Evolutionary conservation across 2,329 filamentous ascomycete genomes (phyloP), one percentile per base, ranked within the genome.

Genomic region (Ceratocystiopsis sp.): DNA sequence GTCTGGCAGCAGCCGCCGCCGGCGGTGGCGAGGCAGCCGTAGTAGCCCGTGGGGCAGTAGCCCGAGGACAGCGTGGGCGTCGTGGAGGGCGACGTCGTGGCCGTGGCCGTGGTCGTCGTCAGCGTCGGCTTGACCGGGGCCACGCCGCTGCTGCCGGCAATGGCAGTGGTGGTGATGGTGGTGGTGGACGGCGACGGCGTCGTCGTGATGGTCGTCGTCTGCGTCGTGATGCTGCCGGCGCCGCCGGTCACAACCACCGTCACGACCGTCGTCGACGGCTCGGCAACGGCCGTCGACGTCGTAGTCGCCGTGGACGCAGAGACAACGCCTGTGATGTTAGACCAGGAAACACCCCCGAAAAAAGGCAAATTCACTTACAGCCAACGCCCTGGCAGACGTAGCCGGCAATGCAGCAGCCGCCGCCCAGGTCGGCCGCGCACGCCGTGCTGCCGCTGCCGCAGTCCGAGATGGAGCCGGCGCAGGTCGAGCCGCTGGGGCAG

Each of bases 1-100:
- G 84, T 86, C 45, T 82, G 81, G 62, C 89, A 96, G 64, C 89
- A 96, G 2, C 73, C 73, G 17, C 85, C 85, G 14, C 83, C 85
- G 46, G 87, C 84, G 46, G 78, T 77, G 2, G 89, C 89, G 3
- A 79, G 74, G 60, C 89, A 96, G 41, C 84, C 80, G 59, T 96
- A 96, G 66, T 87, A 96, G 3, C 87, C 87, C 0, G 80, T 87
- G 0, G 89, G 89, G 53, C 89, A 96, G 52, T 70, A 66, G 32
- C 59, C 59, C 15, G 57, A 51, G 1, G 64, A 56, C 13, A 65
- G 58, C 45, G 55, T 51, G 44, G 55, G 50, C 38, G 40, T 53
- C 13, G 33, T 6, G 33, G 33, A 15, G 45, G 55, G 50, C 38
- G 40, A 53, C 33, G 33, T 15, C 13, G 33, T 11, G 4, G 33